Conservation (phyloP, 768 basidiomycete genomes). For the Pluteus cervinus region DNA sequence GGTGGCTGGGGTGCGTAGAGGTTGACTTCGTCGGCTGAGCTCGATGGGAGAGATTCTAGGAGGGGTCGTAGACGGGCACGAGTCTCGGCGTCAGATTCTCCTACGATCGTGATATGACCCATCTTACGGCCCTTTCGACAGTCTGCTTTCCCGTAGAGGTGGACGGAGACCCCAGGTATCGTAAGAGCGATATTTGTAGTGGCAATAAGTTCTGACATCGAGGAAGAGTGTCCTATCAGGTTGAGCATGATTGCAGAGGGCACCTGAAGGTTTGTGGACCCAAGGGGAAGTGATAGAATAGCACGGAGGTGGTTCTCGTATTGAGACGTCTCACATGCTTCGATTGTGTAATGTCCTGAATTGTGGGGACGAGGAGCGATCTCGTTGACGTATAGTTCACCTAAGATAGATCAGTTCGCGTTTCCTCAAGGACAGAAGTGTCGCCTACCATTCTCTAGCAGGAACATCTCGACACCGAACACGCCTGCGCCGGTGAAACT, state of each 20-base stretch:
- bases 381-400: slow-evolving; percentile 83
- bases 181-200: slow-evolving; percentile 56
- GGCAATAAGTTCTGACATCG: slow-evolving; percentile 51
- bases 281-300: slow-evolving; percentile 85
- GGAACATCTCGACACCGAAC: slow-evolving; percentile 98
- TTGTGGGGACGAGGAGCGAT: slow-evolving; percentile 98
- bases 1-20: slow-evolving; percentile 44
- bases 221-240: slow-evolving; percentile 77
- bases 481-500: slow-evolving; percentile 85
- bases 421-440: background rate
- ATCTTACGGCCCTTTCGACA: slow-evolving; percentile 91
- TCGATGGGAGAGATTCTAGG: slow-evolving; percentile 55
- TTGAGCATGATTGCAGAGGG: slow-evolving; percentile 92
- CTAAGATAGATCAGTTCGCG: slow-evolving; percentile 29
- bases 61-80: slow-evolving; percentile 66
- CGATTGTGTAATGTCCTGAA: slow-evolving; percentile 98
- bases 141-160: slow-evolving; percentile 93
- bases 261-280: slow-evolving; percentile 82
- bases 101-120: slow-evolving; percentile 94
- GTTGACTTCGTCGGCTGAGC: slow-evolving; percentile 41
- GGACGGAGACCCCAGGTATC: slow-evolving; percentile 72
- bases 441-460: slow-evolving; percentile 75
- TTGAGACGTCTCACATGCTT: slow-evolving; percentile 94
- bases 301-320: slow-evolving; percentile 97
- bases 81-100: slow-evolving; percentile 71